Percentiles rank a stretch among this genome's conserved stretches.
phyloP scores from a whole-genome alignment of 768 basidiomycete species.

The Grammothele lineata region DNA sequence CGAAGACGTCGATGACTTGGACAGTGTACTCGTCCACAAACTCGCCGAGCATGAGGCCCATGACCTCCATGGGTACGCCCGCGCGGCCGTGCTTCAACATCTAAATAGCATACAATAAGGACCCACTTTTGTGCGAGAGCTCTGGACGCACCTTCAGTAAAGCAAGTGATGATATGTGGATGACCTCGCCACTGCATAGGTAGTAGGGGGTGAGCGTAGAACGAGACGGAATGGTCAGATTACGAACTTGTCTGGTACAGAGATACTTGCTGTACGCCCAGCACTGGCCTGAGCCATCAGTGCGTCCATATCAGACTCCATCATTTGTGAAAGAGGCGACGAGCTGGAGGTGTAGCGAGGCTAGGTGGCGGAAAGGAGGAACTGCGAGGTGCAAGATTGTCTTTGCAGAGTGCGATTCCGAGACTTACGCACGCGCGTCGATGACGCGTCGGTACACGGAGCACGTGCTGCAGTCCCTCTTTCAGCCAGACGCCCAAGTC shows the following conservation, averaged over 20 bases:
- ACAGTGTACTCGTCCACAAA: slow-evolving; percentile 98
- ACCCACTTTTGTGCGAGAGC: too few relatives aligned
- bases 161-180: slow-evolving; percentile 97
- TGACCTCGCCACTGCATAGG: slow-evolving; percentile 76
- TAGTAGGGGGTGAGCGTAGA: slow-evolving; percentile 9
- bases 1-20: slow-evolving; percentile 94
- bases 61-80: slow-evolving; percentile 99
- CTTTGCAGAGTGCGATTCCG: too few relatives aligned
- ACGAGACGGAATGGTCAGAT: not conserved
- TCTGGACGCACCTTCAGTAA: slow-evolving; percentile 77
- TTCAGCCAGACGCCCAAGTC: too few relatives aligned
- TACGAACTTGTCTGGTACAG: slow-evolving; percentile 73
- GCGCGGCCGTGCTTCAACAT: slow-evolving; percentile 99
- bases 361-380: not conserved
- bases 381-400: slow-evolving; percentile 1
- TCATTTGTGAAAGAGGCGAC: slow-evolving; percentile 8
- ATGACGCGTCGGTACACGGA: slow-evolving; percentile 37
- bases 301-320: slow-evolving; percentile 29
- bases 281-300: slow-evolving; percentile 30
- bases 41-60: slow-evolving; percentile 97
- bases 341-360: not conserved
- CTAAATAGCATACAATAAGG: slow-evolving; percentile 36
- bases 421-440: slow-evolving; percentile 22
- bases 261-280: slow-evolving; percentile 33
- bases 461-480: slow-evolving; percentile 17